These are phyloP conservation scores for Hypoxylon perforatum DNA, from an alignment of 495 filamentous ascomycete genomes.

Conservation along the genomic window DNA sequence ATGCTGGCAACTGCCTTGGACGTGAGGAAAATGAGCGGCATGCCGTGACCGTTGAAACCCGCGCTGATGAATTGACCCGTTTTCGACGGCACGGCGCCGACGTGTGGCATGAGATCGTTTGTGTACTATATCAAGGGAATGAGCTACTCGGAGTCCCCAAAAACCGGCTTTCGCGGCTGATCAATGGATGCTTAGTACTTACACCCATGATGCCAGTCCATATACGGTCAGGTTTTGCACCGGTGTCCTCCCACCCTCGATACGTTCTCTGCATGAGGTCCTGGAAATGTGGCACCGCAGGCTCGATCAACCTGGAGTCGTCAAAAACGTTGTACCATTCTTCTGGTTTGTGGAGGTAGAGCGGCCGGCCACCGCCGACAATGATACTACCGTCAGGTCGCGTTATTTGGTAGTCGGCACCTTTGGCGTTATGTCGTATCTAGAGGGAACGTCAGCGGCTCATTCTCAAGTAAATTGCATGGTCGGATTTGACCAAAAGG, in stretches of 20 bases:
- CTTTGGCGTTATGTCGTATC: background rate
- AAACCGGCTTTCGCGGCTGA: background rate
- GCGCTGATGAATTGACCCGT: slow-evolving; percentile 36
- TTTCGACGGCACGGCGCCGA: slow-evolving; percentile 32
- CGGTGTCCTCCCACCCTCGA: slow-evolving; percentile 57
- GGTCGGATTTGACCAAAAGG: background rate
- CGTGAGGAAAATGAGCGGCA: slow-evolving; percentile 37
- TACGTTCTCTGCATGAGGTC: slow-evolving; percentile 59
- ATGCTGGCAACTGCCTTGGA: slow-evolving; percentile 39
- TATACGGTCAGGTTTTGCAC: slow-evolving; percentile 52
- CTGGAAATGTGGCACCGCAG: slow-evolving; percentile 54
- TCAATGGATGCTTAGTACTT: background rate
- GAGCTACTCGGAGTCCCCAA: background rate
- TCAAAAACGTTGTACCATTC: slow-evolving; percentile 60
- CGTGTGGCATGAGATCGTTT: slow-evolving; percentile 15
- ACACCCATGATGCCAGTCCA: slow-evolving; percentile 46
- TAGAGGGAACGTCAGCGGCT: background rate
- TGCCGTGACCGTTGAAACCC: slow-evolving; percentile 45
- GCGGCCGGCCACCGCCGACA: slow-evolving; percentile 54
- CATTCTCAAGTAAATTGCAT: too few species aligned
- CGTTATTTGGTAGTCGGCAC: slow-evolving; percentile 21
- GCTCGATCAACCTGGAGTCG: slow-evolving; percentile 53
- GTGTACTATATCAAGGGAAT: background rate
- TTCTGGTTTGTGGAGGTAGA: slow-evolving; percentile 44
- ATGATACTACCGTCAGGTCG: slow-evolving; percentile 40